These are phyloP conservation scores for Sonneratia caseolaris DNA, from an alignment of 345 rosid genomes.

Conservation along the genomic window DNA sequence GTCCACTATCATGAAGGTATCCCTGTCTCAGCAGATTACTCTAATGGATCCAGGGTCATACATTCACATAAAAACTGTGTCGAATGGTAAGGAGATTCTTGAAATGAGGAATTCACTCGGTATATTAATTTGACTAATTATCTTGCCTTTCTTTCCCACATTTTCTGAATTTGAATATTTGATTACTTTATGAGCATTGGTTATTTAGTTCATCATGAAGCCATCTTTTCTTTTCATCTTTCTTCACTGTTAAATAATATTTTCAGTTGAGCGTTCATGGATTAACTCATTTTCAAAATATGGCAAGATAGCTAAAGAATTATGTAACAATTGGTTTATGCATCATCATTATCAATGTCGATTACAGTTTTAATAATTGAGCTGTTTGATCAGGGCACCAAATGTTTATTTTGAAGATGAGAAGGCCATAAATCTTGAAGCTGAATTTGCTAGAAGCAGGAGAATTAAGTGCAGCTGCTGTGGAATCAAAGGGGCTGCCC, in stretches of 20 bases:
- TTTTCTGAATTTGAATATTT: background rate
- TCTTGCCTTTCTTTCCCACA: background rate
- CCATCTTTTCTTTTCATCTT: background rate
- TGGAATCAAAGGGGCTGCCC: constrained; percentile 87
- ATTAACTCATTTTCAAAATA: background rate
- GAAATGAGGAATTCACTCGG: background rate
- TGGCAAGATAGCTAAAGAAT: background rate
- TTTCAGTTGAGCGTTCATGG: background rate
- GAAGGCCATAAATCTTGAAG: constrained; percentile 67
- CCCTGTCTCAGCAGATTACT: constrained; percentile 47
- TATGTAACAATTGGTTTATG: background rate
- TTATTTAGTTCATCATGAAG: background rate
- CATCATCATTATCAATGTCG: background rate
- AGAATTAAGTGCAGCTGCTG: constrained; percentile 73
- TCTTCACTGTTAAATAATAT: background rate
- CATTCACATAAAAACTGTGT: constrained; percentile 76
- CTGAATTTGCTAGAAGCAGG: constrained; percentile 70
- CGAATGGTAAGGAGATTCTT: constrained; percentile 55
- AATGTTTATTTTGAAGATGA: constrained; percentile 70
- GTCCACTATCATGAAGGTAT: constrained; percentile 55
- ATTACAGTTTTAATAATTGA: background rate
- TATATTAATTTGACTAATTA: background rate
- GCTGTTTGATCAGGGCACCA: constrained; percentile 59
- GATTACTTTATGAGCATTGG: background rate
- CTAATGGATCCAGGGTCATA: constrained; percentile 45